A percentile compares a stretch with the other conserved stretches of the same genome.
These are phyloP conservation scores for Mallotus japonicus DNA, from an alignment of 441 rosid genomes.

Conservation along the genomic window DNA sequence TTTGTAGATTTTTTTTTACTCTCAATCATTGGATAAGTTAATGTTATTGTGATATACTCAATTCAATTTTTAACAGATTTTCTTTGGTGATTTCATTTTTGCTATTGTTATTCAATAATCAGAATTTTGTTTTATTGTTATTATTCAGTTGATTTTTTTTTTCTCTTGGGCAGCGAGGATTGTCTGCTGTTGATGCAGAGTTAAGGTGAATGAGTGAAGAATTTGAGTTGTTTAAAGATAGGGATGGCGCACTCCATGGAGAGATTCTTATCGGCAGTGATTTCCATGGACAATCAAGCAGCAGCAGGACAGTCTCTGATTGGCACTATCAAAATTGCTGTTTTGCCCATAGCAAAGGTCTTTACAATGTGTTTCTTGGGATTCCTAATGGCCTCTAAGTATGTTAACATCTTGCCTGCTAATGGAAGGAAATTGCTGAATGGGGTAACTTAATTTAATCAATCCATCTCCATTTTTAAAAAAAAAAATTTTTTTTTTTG, in stretches of 20 bases:
- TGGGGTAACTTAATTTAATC: conserved; percentile 50
- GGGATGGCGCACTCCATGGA: conserved; percentile 29
- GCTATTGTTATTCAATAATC: too few species aligned
- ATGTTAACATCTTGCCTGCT: conserved; percentile 86
- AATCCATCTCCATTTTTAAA: not conserved
- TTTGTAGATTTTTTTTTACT: too few species aligned
- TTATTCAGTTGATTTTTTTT: not conserved
- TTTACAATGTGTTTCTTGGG: conserved; percentile 93
- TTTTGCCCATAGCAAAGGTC: conserved; percentile 87
- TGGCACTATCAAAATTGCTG: conserved; percentile 74
- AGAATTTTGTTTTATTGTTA: not conserved
- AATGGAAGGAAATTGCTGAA: conserved; percentile 83
- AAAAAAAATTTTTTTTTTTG: too few species aligned
- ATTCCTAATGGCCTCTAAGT: conserved; percentile 95
- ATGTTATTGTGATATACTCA: too few species aligned
- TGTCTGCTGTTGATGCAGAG: not conserved
- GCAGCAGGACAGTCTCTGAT: conserved; percentile 52
- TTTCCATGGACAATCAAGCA: conserved; percentile 31
- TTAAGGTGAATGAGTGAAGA: conserved; percentile 13
- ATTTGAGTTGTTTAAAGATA: not conserved
- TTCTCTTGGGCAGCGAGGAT: not conserved
- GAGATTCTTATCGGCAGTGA: conserved; percentile 40
- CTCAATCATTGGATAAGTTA: too few species aligned
- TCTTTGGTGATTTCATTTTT: too few species aligned
- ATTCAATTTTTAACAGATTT: too few species aligned